phyloP scores from a whole-genome alignment of 768 basidiomycete genomes.

The Pleurotus platypus region DNA sequence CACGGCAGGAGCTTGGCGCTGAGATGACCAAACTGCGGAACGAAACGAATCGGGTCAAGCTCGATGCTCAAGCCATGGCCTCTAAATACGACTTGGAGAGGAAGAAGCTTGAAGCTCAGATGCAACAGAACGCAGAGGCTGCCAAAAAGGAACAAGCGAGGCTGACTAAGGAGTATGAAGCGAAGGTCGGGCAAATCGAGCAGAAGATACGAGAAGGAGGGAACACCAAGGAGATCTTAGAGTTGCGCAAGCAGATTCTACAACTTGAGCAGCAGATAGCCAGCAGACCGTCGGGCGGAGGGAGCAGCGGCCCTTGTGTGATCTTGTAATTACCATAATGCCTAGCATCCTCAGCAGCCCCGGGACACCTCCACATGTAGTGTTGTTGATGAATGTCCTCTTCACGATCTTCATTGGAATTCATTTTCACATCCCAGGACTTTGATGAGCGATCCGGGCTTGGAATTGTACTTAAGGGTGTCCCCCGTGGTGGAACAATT shows the following conservation, averaged over 20 bases:
- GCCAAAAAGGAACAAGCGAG: constrained; percentile 5
- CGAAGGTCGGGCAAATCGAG: neutral
- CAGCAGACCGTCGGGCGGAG: no score
- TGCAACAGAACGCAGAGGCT: neutral
- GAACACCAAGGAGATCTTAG: neutral
- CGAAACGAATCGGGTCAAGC: constrained; percentile 27
- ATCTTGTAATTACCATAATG: no score
- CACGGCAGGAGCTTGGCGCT: constrained; percentile 27
- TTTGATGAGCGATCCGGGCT: no score
- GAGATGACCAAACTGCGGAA: constrained; percentile 30
- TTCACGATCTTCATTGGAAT: no score
- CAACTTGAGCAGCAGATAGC: neutral
- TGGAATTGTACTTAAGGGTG: no score
- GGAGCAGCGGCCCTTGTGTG: no score
- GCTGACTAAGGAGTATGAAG: neutral
- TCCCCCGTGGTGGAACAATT: neutral
- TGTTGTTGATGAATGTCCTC: no score
- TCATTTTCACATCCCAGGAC: no score
- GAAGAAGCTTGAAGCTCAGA: constrained; percentile 12
- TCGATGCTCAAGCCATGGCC: constrained; percentile 13
- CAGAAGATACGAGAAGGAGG: neutral
- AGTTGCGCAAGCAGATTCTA: neutral
- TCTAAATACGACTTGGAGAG: neutral
- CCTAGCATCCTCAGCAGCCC: no score
- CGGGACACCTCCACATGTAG: no score